Percentiles rank a stretch among this genome's conserved stretches.
Evolutionary conservation across 495 filamentous ascomycete species (phyloP).

Genomic region (Copromyces sp.): DNA sequence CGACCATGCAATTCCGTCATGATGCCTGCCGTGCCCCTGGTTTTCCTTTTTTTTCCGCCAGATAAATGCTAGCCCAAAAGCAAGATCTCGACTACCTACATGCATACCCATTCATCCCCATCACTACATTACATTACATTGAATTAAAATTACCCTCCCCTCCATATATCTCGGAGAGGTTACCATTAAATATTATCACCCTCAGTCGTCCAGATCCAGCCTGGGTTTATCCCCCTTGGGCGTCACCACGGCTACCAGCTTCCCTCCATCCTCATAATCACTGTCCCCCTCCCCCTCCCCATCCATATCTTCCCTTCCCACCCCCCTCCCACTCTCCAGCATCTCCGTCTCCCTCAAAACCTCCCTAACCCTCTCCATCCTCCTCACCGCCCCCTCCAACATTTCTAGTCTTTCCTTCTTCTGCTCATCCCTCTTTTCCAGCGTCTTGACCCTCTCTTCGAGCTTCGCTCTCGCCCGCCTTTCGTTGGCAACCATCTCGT

Average conservation of each 20-base stretch:
- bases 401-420: constrained; percentile 60
- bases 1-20: neutral
- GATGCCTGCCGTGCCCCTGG: neutral
- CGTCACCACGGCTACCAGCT: neutral
- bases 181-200: neutral
- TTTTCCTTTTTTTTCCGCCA: neutral
- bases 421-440: constrained; percentile 61
- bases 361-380: constrained; percentile 62
- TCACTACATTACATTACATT: neutral
- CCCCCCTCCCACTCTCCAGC: neutral
- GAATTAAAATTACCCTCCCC: neutral
- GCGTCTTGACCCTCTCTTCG: constrained; percentile 60
- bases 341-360: constrained; percentile 34
- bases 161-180: neutral
- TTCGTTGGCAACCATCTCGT: constrained; percentile 94
- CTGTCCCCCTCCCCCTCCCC: neutral
- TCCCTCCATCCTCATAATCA: neutral
- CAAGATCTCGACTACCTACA: neutral
- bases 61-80: neutral
- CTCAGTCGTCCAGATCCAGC: neutral
- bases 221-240: neutral
- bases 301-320: neutral
- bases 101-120: neutral
- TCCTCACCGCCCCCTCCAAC: constrained; percentile 67
- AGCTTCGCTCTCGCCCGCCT: constrained; percentile 67